Conservation (phyloP, 2,329 filamentous ascomycete genomes). For the Xylariaceae sp. region DNA sequence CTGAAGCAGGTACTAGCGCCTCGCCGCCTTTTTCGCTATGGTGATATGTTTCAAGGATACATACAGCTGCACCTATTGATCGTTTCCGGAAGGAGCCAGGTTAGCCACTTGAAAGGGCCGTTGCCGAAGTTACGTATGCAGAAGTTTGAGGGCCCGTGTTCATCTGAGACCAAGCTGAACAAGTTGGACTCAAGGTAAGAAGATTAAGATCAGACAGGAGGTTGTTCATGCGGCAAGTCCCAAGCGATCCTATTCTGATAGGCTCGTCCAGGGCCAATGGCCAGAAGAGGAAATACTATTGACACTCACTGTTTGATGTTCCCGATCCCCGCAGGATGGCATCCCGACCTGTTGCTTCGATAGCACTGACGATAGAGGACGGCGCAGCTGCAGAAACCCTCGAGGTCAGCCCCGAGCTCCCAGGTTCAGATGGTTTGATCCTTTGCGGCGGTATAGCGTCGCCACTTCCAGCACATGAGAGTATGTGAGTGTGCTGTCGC, state of each 20-base stretch:
- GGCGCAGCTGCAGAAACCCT: slow-evolving; percentile 59
- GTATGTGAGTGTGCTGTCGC: slow-evolving; percentile 1
- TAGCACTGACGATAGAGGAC: slow-evolving; percentile 82
- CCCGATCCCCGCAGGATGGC: slow-evolving; percentile 91
- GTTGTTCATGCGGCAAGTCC: slow-evolving; percentile 1
- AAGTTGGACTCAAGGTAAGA: slow-evolving; percentile 2
- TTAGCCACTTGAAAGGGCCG: slow-evolving; percentile 16
- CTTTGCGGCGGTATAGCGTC: neutral
- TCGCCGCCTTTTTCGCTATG: slow-evolving; percentile 51
- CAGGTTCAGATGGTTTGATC: slow-evolving; percentile 8
- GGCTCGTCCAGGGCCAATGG: neutral
- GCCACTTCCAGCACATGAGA: neutral
- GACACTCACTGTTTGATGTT: slow-evolving; percentile 69
- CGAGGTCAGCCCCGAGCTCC: slow-evolving; percentile 17
- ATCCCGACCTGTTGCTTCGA: slow-evolving; percentile 86
- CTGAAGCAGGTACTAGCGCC: slow-evolving; percentile 29
- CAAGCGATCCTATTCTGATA: neutral
- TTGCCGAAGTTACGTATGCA: neutral
- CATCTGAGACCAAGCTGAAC: neutral
- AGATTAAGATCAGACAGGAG: neutral
- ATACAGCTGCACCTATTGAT: slow-evolving; percentile 71
- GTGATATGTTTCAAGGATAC: slow-evolving; percentile 81
- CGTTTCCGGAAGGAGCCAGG: slow-evolving; percentile 12
- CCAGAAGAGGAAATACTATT: slow-evolving; percentile 11
- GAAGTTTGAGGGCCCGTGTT: too few species aligned